These are phyloP conservation scores for Dorcoceras hygrometricum DNA, from an alignment of 257 asterid species.

Conservation along the genomic window DNA sequence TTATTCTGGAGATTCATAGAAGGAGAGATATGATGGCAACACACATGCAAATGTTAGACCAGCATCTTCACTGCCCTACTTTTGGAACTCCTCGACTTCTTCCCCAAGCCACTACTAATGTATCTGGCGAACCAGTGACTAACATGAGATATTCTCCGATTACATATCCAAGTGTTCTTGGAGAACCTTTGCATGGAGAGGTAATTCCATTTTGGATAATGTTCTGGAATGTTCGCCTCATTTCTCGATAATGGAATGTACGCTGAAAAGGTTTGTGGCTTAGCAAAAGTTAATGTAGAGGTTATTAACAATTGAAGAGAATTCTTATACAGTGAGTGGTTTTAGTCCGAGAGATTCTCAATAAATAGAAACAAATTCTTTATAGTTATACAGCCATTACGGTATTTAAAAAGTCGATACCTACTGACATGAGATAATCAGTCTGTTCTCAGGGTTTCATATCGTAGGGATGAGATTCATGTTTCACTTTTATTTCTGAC, in stretches of 20 bases:
- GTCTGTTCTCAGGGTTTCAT: slow-evolving; percentile 9
- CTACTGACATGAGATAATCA: background rate
- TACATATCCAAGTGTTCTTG: slow-evolving; percentile 96
- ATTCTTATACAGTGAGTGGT: background rate
- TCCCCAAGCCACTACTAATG: slow-evolving; percentile 70
- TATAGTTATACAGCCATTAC: background rate
- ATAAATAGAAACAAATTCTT: background rate
- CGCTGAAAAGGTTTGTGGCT: background rate
- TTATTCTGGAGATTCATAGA: slow-evolving; percentile 87
- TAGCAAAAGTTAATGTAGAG: slow-evolving; percentile 4
- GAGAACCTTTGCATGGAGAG: slow-evolving; percentile 99
- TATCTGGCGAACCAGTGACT: slow-evolving; percentile 75
- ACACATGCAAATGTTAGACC: slow-evolving; percentile 99
- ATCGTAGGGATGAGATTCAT: slow-evolving; percentile 14
- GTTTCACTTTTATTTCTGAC: slow-evolving; percentile 9
- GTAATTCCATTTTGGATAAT: slow-evolving; percentile 38
- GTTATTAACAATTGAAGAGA: background rate
- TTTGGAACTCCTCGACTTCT: slow-evolving; percentile 94
- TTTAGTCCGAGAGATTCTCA: slow-evolving; percentile 7
- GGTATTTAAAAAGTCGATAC: background rate
- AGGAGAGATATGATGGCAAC: slow-evolving; percentile 96
- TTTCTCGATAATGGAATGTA: slow-evolving; percentile 12
- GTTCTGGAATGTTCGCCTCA: slow-evolving; percentile 8
- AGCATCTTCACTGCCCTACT: slow-evolving; percentile 96
- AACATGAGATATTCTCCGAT: slow-evolving; percentile 88